phyloP scores from a whole-genome alignment of 1,284 basidiomycete genomes.

The Cryptococcus sp. region DNA sequence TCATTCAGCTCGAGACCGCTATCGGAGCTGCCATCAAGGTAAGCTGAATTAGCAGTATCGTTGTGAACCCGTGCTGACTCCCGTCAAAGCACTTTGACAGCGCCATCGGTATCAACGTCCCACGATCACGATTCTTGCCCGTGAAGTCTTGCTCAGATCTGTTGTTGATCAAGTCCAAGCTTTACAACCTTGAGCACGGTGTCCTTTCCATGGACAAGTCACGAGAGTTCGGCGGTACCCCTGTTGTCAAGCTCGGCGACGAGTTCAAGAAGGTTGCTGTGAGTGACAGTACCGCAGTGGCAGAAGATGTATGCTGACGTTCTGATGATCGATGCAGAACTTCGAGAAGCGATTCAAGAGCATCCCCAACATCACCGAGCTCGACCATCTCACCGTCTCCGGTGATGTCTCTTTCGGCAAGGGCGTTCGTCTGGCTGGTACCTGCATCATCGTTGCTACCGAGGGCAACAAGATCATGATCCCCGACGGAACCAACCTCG shows the following conservation, averaged over 20 bases:
- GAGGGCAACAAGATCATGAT: slow-evolving; percentile 95
- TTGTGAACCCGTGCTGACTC: slow-evolving; percentile 6
- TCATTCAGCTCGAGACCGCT: slow-evolving; percentile 92
- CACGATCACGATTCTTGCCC: slow-evolving; percentile 94
- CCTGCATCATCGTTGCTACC: slow-evolving; percentile 85
- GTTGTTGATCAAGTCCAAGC: slow-evolving; percentile 93
- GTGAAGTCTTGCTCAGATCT: slow-evolving; percentile 83
- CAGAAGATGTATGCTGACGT: neutral
- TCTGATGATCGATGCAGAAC: slow-evolving; percentile 54
- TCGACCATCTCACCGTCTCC: slow-evolving; percentile 95
- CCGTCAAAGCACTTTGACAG: slow-evolving; percentile 53
- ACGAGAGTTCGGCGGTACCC: slow-evolving; percentile 88
- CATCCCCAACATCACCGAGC: slow-evolving; percentile 89
- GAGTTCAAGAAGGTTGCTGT: slow-evolving; percentile 73
- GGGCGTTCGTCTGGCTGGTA: slow-evolving; percentile 83
- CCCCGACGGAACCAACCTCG: slow-evolving; percentile 90
- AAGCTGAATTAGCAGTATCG: neutral
- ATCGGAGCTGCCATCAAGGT: slow-evolving; percentile 95
- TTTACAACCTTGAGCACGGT: slow-evolving; percentile 94
- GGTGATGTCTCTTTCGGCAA: slow-evolving; percentile 96
- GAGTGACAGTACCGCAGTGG: slow-evolving; percentile 17
- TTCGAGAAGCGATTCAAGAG: slow-evolving; percentile 91
- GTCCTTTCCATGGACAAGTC: slow-evolving; percentile 87
- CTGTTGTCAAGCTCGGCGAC: slow-evolving; percentile 96
- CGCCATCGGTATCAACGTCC: slow-evolving; percentile 97